phyloP scores from a whole-genome alignment of 805 yeast genomes.

The Wickerhamomyces ciferrii region DNA sequence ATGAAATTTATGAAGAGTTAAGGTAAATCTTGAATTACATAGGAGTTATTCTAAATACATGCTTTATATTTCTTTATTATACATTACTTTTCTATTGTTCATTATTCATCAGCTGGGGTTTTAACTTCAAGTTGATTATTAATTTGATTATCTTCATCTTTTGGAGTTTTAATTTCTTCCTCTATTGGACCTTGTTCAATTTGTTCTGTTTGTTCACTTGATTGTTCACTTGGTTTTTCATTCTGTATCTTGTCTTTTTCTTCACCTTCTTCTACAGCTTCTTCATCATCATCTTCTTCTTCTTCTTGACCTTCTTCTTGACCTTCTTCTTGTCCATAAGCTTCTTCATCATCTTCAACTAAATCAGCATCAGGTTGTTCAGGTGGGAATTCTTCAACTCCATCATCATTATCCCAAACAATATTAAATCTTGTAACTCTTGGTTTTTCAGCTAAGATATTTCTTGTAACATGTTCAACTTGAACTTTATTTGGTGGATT shows the following conservation, averaged over 20 bases:
- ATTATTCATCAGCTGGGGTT: conserved; percentile 2
- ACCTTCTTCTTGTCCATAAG: conserved; percentile 38
- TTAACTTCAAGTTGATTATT: conserved; percentile 1
- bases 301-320: conserved; percentile 41
- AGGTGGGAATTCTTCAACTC: conserved; percentile 69
- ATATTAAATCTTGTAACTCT: conserved; percentile 95
- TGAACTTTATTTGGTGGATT: conserved; percentile 93
- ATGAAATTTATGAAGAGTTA: conserved; percentile 29
- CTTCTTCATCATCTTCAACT: conserved; percentile 53
- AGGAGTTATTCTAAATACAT: no score
- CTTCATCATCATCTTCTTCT: conserved; percentile 44
- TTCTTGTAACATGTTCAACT: conserved; percentile 89
- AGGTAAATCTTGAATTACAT: no score
- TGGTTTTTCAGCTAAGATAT: conserved; percentile 94
- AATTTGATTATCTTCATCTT: conserved; percentile 13
- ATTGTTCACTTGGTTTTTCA: conserved; percentile 3
- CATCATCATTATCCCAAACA: conserved; percentile 86
- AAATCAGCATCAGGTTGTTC: conserved; percentile 64
- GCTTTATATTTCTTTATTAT: no score
- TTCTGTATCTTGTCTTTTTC: conserved; percentile 29
- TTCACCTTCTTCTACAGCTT: conserved; percentile 33
- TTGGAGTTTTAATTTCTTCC: conserved; percentile 20
- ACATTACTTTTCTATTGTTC: no score
- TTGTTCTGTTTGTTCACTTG: conserved; percentile 8
- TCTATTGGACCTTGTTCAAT: conserved; percentile 11